Percentiles rank a stretch among this genome's conserved stretches.
phyloP scores from a whole-genome alignment of 169 alveolate genomes.

The Plasmodium coatneyi region DNA sequence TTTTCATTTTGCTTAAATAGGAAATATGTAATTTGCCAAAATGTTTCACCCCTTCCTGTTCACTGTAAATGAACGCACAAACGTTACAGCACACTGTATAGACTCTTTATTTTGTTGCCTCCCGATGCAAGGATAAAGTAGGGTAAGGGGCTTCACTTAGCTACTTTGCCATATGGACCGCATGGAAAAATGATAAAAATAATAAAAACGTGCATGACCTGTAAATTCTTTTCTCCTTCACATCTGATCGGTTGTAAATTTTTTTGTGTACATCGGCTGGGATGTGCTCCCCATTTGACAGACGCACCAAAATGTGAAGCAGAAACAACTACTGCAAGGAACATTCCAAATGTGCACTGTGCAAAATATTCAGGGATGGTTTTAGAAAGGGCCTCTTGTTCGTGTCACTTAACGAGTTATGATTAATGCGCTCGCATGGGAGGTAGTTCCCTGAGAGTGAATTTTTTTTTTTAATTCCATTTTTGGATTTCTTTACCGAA shows the following conservation, averaged over 20 bases:
- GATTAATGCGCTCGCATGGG: neutral
- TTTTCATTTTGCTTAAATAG: neutral
- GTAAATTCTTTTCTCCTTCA: neutral
- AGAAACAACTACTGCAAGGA: neutral
- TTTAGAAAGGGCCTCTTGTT: neutral
- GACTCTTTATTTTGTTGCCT: neutral
- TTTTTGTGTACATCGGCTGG: neutral
- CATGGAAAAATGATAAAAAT: neutral
- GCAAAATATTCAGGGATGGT: neutral
- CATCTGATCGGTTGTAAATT: neutral
- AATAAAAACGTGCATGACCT: neutral
- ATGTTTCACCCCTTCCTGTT: neutral
- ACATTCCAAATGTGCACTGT: neutral
- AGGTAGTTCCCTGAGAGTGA: neutral
- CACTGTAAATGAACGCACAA: neutral
- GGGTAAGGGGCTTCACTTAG: neutral
- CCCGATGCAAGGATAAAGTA: neutral
- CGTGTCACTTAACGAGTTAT: neutral
- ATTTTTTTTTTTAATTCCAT: neutral
- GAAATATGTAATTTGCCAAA: neutral
- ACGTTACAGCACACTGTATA: neutral
- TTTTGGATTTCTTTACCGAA: neutral
- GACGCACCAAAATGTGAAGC: neutral
- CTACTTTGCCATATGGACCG: neutral
- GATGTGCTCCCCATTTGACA: neutral